phyloP scores from a whole-genome alignment of 495 filamentous ascomycete genomes.

The Podospora appendiculata region DNA sequence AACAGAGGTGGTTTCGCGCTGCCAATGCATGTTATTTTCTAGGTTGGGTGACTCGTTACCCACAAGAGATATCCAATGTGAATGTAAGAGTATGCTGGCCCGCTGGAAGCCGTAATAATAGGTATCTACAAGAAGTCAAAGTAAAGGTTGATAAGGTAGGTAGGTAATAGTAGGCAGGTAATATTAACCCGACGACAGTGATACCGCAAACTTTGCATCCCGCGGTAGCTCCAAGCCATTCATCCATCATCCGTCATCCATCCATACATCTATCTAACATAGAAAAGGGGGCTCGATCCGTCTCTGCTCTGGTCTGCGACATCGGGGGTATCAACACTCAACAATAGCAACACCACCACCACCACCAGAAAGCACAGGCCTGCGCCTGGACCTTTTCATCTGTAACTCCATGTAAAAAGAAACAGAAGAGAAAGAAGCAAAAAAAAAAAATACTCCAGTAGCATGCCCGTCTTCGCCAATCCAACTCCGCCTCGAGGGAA shows the following conservation, averaged over 20 bases:
- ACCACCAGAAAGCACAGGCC: not conserved
- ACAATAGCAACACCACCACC: not conserved
- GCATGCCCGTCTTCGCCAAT: not conserved
- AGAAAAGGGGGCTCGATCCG: not conserved
- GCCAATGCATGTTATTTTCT: too few relatives aligned
- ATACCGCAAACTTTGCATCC: too few relatives aligned
- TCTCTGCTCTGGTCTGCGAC: not conserved
- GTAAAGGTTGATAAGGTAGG: too few relatives aligned
- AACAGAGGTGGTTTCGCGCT: too few relatives aligned
- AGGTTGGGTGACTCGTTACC: too few relatives aligned
- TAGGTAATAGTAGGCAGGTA: too few relatives aligned
- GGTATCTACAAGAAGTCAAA: too few relatives aligned
- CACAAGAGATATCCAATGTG: too few relatives aligned
- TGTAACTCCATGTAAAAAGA: not conserved
- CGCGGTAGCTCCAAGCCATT: not conserved
- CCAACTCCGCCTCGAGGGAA: too few relatives aligned
- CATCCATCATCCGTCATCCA: not conserved
- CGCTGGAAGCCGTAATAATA: too few relatives aligned
- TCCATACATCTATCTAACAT: not conserved
- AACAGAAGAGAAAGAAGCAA: not conserved
- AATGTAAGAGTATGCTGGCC: too few relatives aligned
- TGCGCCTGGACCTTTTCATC: not conserved
- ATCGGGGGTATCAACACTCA: constrained; percentile 7
- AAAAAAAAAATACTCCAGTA: not conserved
- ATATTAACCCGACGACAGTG: too few relatives aligned